Conservation (phyloP, 495 filamentous ascomycete species). For the Aspergillus heteromorphus region DNA sequence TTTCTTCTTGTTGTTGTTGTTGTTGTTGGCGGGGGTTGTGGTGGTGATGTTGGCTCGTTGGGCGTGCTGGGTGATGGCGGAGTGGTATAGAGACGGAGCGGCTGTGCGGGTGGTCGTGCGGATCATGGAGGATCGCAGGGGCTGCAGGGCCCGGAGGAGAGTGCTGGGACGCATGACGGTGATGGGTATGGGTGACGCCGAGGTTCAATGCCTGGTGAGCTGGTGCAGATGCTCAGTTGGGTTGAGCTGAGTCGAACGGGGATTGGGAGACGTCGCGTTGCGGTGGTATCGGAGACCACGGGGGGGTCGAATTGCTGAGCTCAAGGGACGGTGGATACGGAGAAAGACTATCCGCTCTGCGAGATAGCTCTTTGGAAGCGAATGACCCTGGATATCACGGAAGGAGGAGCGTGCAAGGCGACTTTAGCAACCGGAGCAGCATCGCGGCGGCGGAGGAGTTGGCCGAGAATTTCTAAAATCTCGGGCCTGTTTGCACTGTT, state of each 20-base stretch:
- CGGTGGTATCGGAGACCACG: background rate
- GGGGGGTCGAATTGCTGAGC: background rate
- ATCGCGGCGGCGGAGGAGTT: conserved; percentile 2
- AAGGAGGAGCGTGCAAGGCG: background rate
- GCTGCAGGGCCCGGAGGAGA: conserved; percentile 33
- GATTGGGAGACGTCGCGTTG: background rate
- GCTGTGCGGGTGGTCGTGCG: conserved; percentile 24
- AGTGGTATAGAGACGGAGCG: conserved; percentile 16
- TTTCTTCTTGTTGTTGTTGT: conserved; percentile 7
- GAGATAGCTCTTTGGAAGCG: background rate
- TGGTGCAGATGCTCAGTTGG: background rate
- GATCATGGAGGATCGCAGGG: conserved; percentile 29
- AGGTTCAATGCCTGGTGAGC: background rate
- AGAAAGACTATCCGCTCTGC: background rate
- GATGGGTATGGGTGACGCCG: background rate
- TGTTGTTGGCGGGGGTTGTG: conserved; percentile 13
- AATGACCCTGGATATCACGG: background rate
- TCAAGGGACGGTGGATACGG: background rate
- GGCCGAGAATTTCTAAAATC: conserved; percentile 32
- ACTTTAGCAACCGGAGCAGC: conserved; percentile 1
- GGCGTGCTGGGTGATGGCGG: background rate
- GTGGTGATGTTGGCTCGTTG: conserved; percentile 17
- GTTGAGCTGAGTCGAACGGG: background rate
- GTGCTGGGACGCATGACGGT: conserved; percentile 29
- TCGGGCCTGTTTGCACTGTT: conserved; percentile 34